Evolutionary conservation across 2,329 filamentous ascomycete species (phyloP).

Genomic region (Neopestalotiopsis sp.): DNA sequence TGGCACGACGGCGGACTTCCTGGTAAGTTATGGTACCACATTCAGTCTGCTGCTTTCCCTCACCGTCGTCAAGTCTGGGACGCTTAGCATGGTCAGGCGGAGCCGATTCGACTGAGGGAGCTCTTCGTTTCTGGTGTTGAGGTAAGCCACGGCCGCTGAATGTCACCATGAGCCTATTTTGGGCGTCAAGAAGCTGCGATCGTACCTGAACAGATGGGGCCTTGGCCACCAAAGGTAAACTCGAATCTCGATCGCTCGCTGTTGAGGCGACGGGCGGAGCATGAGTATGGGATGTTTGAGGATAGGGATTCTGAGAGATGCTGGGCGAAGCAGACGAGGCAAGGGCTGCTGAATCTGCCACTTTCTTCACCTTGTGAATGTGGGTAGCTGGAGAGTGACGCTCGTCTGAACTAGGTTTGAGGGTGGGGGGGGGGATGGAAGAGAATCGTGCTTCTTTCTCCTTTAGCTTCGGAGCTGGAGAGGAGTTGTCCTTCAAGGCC

Average conservation of each 20-base stretch:
- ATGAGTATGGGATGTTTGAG: not conserved
- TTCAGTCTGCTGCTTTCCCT: not conserved
- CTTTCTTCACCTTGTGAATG: too few relatives aligned
- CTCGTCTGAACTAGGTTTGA: too few relatives aligned
- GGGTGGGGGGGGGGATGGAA: too few relatives aligned
- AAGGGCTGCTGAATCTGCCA: too few relatives aligned
- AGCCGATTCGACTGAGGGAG: not conserved
- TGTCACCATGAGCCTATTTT: not conserved
- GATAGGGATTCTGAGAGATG: too few relatives aligned
- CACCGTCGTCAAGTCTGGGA: not conserved
- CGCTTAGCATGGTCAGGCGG: not conserved
- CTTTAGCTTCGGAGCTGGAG: too few relatives aligned
- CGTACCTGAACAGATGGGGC: slow-evolving; percentile 3
- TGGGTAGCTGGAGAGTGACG: too few relatives aligned
- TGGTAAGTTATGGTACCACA: not conserved
- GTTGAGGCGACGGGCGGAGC: not conserved
- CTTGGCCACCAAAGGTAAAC: not conserved
- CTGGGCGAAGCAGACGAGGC: too few relatives aligned
- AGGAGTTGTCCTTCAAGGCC: too few relatives aligned
- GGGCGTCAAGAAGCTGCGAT: not conserved
- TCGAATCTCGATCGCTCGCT: not conserved
- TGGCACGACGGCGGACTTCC: slow-evolving; percentile 24
- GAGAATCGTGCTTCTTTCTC: too few relatives aligned
- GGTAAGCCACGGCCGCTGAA: not conserved
- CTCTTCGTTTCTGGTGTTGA: slow-evolving; percentile 3